Percentiles rank a stretch among this genome's conserved stretches.
Conservation (phyloP, 2,329 filamentous ascomycete species). For the Chaetomiaceae sp. region DNA sequence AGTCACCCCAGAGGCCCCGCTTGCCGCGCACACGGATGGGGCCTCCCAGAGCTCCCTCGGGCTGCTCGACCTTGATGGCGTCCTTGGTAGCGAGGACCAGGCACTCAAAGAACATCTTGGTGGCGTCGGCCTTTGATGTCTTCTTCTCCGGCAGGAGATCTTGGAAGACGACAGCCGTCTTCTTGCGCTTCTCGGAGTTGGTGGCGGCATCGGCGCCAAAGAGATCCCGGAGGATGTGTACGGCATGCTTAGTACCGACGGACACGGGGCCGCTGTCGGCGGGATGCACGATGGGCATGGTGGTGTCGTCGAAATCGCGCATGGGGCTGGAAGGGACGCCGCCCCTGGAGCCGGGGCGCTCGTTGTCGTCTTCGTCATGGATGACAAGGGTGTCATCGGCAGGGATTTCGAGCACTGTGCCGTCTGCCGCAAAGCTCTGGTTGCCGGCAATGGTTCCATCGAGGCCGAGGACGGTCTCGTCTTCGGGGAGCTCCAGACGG, state of each 20-base stretch:
- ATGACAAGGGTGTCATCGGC: conserved; percentile 45
- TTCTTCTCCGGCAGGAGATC: conserved; percentile 77
- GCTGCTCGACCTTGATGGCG: conserved; percentile 93
- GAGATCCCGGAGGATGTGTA: conserved; percentile 85
- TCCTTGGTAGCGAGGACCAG: conserved; percentile 96
- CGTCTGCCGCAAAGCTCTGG: conserved; percentile 52
- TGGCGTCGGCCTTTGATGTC: conserved; percentile 84
- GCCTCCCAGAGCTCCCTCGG: conserved; percentile 64
- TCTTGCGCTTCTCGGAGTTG: conserved; percentile 67
- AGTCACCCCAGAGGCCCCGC: conserved; percentile 92
- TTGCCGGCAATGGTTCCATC: conserved; percentile 50
- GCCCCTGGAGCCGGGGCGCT: conserved; percentile 32
- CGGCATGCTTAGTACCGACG: conserved; percentile 87
- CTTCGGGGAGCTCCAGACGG: conserved; percentile 62
- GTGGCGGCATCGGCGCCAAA: conserved; percentile 71
- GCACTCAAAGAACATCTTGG: conserved; percentile 99
- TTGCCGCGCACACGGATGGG: conserved; percentile 83
- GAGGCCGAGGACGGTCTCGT: conserved; percentile 47
- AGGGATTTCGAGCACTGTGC: conserved; percentile 61
- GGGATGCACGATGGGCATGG: conserved; percentile 69
- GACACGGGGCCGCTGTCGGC: conserved; percentile 83
- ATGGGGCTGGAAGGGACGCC: conserved; percentile 42
- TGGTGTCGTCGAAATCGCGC: conserved; percentile 74
- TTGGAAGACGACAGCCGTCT: conserved; percentile 78
- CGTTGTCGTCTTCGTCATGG: conserved; percentile 44